phyloP scores from a whole-genome alignment of 352 stramenopile genomes.

The Phytophthora cryptogea region DNA sequence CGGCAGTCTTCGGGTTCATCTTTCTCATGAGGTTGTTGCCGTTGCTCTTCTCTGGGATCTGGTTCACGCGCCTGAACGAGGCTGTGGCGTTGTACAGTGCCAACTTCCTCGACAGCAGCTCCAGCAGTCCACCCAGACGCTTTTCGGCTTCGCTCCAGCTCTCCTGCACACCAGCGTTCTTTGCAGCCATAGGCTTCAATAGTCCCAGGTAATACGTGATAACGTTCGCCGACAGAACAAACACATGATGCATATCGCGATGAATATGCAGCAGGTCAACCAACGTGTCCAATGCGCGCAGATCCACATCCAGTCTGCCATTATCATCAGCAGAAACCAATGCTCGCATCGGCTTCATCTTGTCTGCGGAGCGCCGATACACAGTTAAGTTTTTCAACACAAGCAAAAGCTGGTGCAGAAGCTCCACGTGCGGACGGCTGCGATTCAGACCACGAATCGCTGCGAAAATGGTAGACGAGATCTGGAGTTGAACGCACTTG shows the following conservation, averaged over 20 bases:
- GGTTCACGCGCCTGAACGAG: slow-evolving; percentile 30
- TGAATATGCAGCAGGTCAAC: slow-evolving; percentile 96
- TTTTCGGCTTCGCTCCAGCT: slow-evolving; percentile 63
- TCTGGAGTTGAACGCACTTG: slow-evolving; percentile 86
- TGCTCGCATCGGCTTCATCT: slow-evolving; percentile 33
- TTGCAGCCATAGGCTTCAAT: slow-evolving; percentile 29
- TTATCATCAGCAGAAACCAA: slow-evolving; percentile 41
- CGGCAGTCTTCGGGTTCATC: slow-evolving; percentile 70
- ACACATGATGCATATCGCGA: slow-evolving; percentile 87
- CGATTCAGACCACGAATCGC: slow-evolving; percentile 94
- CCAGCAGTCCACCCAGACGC: slow-evolving; percentile 50
- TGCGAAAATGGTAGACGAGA: slow-evolving; percentile 90
- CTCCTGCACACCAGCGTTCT: slow-evolving; percentile 26
- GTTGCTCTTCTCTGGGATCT: slow-evolving; percentile 32
- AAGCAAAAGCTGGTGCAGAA: slow-evolving; percentile 88
- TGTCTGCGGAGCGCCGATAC: slow-evolving; percentile 56
- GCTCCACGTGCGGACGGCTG: slow-evolving; percentile 93
- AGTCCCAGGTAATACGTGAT: slow-evolving; percentile 62
- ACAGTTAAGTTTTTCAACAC: slow-evolving; percentile 89
- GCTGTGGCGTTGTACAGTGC: slow-evolving; percentile 57
- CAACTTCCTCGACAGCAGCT: slow-evolving; percentile 62
- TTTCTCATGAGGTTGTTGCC: slow-evolving; percentile 58
- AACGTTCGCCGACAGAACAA: slow-evolving; percentile 64
- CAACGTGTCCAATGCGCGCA: slow-evolving; percentile 83
- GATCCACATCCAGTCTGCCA: slow-evolving; percentile 48